Evolutionary conservation across 1,284 basidiomycete genomes (phyloP).

Genomic region (Coniferiporia sulphurascens): DNA sequence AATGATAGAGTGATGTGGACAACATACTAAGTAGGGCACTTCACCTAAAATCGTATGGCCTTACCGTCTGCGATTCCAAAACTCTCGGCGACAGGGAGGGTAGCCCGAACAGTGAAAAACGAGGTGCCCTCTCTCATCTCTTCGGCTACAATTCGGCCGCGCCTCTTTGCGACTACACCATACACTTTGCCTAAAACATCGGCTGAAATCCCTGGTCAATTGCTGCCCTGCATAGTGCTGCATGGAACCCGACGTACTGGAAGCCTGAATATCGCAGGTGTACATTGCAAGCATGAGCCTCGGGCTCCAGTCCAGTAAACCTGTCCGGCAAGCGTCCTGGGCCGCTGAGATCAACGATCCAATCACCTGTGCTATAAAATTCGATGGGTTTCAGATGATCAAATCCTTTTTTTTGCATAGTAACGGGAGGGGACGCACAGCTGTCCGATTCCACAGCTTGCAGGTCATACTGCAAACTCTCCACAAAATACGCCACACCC

Average conservation of each 20-base stretch:
- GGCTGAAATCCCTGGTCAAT: constrained; percentile 45
- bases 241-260: constrained; percentile 57
- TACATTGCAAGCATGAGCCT: constrained; percentile 98
- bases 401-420: constrained; percentile 16
- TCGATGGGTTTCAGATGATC: constrained; percentile 47
- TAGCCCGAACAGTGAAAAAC: constrained; percentile 88
- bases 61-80: constrained; percentile 97
- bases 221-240: not conserved
- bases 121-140: constrained; percentile 99
- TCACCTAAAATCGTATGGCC: constrained; percentile 16
- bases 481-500: constrained; percentile 90
- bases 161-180: constrained; percentile 86
- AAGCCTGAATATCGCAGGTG: constrained; percentile 97
- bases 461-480: constrained; percentile 63
- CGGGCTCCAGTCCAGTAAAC: constrained; percentile 95
- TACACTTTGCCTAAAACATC: constrained; percentile 98
- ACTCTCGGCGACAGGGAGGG: constrained; percentile 94
- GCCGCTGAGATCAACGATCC: constrained; percentile 88
- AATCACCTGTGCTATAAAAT: constrained; percentile 65
- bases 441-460: constrained; percentile 60
- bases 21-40: constrained; percentile 10
- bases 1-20: not conserved
- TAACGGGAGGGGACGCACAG: constrained; percentile 33
- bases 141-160: constrained; percentile 90
- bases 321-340: constrained; percentile 85